Conservation (phyloP, 1,139 yeast genomes). For the Meyerozyma sp. region DNA sequence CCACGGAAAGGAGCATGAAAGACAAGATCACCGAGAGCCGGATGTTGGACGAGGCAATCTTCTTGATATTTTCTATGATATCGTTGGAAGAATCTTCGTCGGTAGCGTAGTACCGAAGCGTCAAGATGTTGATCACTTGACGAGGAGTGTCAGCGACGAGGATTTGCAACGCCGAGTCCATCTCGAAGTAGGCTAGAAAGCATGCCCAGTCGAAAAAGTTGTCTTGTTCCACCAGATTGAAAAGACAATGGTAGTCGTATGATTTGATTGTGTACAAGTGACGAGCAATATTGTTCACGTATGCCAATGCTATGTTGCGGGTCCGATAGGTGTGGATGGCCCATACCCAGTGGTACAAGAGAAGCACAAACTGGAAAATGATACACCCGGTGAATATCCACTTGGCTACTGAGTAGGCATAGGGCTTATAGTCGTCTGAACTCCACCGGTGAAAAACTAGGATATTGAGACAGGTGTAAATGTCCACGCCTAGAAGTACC, state of each 20-base stretch:
- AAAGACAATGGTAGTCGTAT: slow-evolving; percentile 68
- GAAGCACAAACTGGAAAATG: slow-evolving; percentile 59
- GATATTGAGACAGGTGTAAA: slow-evolving; percentile 73
- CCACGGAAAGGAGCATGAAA: slow-evolving; percentile 69
- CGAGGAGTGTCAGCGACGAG: slow-evolving; percentile 83
- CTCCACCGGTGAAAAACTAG: slow-evolving; percentile 78
- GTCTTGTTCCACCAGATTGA: slow-evolving; percentile 63
- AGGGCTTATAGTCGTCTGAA: slow-evolving; percentile 47
- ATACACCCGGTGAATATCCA: slow-evolving; percentile 87
- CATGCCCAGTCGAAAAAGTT: slow-evolving; percentile 64
- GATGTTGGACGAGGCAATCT: slow-evolving; percentile 56
- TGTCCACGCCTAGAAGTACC: slow-evolving; percentile 64
- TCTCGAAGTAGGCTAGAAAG: slow-evolving; percentile 60
- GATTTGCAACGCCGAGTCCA: slow-evolving; percentile 60
- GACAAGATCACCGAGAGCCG: slow-evolving; percentile 67
- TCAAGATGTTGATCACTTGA: slow-evolving; percentile 76
- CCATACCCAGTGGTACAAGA: slow-evolving; percentile 53
- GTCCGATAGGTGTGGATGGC: slow-evolving; percentile 58
- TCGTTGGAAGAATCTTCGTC: slow-evolving; percentile 36
- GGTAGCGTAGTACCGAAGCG: slow-evolving; percentile 55
- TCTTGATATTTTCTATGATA: slow-evolving; percentile 48
- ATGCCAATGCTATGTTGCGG: slow-evolving; percentile 63
- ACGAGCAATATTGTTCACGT: slow-evolving; percentile 63
- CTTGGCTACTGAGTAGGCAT: slow-evolving; percentile 55
- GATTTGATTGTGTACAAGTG: slow-evolving; percentile 48